A percentile compares a stretch with the other conserved stretches of the same genome.
Conservation (phyloP, 169 alveolate genomes). For the Plasmodium inui region DNA sequence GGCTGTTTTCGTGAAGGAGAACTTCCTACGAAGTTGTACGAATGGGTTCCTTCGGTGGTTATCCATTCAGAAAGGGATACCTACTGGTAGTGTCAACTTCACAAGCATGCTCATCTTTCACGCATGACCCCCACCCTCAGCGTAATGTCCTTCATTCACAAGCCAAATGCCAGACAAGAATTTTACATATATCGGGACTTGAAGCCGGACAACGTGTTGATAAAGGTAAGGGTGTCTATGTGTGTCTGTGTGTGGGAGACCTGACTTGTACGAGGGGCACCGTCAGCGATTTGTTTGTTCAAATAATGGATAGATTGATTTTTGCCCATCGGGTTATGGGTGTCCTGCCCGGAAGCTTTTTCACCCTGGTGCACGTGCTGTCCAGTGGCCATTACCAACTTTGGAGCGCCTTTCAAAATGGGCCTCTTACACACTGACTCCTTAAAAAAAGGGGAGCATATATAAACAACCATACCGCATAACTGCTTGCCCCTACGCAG, state of each 20-base stretch:
- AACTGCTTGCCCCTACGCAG: background rate
- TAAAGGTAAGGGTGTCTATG: conserved; percentile 37
- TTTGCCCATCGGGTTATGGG: background rate
- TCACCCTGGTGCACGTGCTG: background rate
- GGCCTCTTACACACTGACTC: background rate
- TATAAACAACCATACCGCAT: background rate
- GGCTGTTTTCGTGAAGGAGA: background rate
- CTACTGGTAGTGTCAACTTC: background rate
- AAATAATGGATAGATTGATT: background rate
- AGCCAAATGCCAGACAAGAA: conserved; percentile 23
- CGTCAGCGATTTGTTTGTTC: background rate
- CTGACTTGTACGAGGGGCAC: background rate
- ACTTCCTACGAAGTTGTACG: background rate
- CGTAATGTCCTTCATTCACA: conserved; percentile 53
- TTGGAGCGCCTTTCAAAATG: background rate
- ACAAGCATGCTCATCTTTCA: background rate
- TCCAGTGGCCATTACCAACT: background rate
- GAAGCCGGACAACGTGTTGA: conserved; percentile 49
- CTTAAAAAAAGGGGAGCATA: background rate
- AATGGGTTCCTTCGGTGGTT: background rate
- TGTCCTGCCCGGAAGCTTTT: background rate
- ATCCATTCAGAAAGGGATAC: background rate
- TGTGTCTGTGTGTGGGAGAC: background rate
- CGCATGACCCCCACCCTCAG: background rate
- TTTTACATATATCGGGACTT: conserved; percentile 64